Conservation (phyloP, 306 rosid genomes). For the Vigna angularis region DNA sequence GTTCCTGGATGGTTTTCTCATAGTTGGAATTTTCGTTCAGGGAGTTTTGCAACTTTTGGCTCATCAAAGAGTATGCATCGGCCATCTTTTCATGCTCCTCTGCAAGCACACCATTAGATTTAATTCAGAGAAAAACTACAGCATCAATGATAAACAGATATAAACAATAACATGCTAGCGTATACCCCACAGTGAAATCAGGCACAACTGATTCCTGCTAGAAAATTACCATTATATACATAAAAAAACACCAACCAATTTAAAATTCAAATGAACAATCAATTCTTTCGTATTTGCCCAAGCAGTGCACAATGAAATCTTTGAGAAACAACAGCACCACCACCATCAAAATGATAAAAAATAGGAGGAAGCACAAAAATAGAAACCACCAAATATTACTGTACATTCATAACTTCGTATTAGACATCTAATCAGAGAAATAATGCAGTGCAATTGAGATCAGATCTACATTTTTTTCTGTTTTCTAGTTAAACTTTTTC, state of each 20-base stretch:
- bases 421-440: neutral
- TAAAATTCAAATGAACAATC: neutral
- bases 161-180: conserved; percentile 36
- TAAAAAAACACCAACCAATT: neutral
- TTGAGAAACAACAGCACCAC: neutral
- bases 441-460: neutral
- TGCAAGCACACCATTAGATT: conserved; percentile 50
- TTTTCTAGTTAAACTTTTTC: neutral
- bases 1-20: conserved; percentile 78
- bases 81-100: conserved; percentile 90
- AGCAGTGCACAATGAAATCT: conserved; percentile 1
- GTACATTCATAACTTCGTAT: neutral
- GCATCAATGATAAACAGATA: conserved; percentile 34
- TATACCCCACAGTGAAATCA: conserved; percentile 5
- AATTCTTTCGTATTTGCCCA: neutral
- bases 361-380: conserved; percentile 20
- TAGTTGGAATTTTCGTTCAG: conserved; percentile 60
- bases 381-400: conserved; percentile 8
- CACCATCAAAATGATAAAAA: conserved; percentile 1
- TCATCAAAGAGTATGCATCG: conserved; percentile 80
- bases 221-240: neutral
- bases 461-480: neutral
- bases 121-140: conserved; percentile 25
- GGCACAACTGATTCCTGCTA: neutral
- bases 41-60: conserved; percentile 77